Conservation (phyloP, 139 green algal genomes). For the Volvox reticuliferus region DNA sequence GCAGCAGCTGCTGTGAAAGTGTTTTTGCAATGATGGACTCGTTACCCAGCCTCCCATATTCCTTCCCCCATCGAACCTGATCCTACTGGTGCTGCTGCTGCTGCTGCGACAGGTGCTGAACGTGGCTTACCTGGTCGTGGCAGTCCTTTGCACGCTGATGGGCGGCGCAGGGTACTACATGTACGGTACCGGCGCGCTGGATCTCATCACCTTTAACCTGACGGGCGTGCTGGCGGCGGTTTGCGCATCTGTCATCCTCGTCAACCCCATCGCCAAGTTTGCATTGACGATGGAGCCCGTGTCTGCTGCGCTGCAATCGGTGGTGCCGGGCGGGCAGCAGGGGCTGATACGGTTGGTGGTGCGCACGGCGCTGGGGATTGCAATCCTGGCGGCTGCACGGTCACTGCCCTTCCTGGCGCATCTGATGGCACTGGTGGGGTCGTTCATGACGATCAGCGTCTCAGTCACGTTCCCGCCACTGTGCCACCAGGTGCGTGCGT, state of each 20-base stretch:
- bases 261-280: conserved; percentile 79
- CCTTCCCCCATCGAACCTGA: too few relatives aligned
- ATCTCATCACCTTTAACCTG: conserved; percentile 77
- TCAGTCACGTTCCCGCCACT: conserved; percentile 69
- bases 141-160: conserved; percentile 65
- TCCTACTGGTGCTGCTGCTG: too few relatives aligned
- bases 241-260: conserved; percentile 56
- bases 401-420: conserved; percentile 70
- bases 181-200: conserved; percentile 64
- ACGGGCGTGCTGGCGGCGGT: conserved; percentile 53
- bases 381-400: conserved; percentile 57
- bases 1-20: too few relatives aligned
- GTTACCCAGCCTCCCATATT: too few relatives aligned
- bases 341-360: conserved; percentile 46
- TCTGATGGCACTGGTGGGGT: conserved; percentile 70
- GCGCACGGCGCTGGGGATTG: conserved; percentile 57
- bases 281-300: conserved; percentile 81
- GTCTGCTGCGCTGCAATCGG: conserved; percentile 25
- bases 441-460: conserved; percentile 68
- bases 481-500: conserved; percentile 57
- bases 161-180: conserved; percentile 72
- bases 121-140: conserved; percentile 68
- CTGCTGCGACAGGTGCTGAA: conserved; percentile 64
- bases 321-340: background rate
- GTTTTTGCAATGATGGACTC: too few relatives aligned